Base-by-base conservation (phyloP, 108 stramenopile species). In the Skeletonema menzelii region DNA sequence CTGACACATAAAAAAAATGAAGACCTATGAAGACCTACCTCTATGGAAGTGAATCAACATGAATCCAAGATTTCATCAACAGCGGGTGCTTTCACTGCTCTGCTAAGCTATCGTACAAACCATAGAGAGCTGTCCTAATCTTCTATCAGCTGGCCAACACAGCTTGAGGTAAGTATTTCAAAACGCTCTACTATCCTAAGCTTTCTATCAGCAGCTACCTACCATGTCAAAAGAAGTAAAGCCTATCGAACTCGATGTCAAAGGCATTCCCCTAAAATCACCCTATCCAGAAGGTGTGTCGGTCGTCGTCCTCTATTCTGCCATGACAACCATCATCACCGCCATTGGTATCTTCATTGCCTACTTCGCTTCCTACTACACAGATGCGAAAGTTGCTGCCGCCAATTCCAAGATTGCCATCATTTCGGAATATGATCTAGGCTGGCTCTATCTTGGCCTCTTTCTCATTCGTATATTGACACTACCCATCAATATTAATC, bases 201-300 rank as follows among this genome's bases (percentile, higher is more conserved):
- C n/a, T n/a, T n/a, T n/a, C n/a, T n/a, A 30, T 30, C 30, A 35
- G 4, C 30, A 35, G 7, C 34, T 35, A 37, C 10, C 15, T n/a
- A 42, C 15, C 49, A 53, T 53, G 49, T 22, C 49, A 10, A 22
- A 24, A 47, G 49, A 24, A 47, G n/a, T 17, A 53, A 53, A 53
- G 49, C 49, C 49, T 24, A 34, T 68, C 15, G 74, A 75, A 42
- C 38, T 37, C 12, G 74, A 75, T 68, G 34, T 15, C 67, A 75
- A 75, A 34, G 74, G 74, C 19, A 75, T 75, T 32, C 74, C 74
- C 5, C 32, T 75, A 12, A 75, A 75, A 32, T 46, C 56, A 24
- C 38, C 27, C 32, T 75, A 75, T 15, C 74, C 74, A 32, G 67
- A 68, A 8, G 15, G 28, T 3, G 6, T 26, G 0, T 13, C 27